phyloP scores from a whole-genome alignment of 2,329 filamentous ascomycete species.

The Bipolaris victoriae region DNA sequence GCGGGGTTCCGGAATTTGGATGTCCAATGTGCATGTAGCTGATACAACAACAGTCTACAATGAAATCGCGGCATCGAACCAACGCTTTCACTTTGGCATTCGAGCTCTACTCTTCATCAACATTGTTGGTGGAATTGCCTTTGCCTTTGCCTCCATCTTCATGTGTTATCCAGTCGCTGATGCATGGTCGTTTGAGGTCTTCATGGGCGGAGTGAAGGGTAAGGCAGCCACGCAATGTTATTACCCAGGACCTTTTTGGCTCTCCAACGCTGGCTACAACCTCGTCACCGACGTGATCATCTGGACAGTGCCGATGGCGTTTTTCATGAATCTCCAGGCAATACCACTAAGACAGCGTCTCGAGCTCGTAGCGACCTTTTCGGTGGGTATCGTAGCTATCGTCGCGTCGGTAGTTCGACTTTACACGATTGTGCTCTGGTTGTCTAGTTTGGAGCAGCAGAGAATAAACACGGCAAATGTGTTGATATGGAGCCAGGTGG shows the following conservation, averaged over 20 bases:
- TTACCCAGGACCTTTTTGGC: slow-evolving; percentile 36
- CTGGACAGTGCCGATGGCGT: slow-evolving; percentile 52
- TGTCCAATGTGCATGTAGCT: background rate
- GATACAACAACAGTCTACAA: slow-evolving; percentile 32
- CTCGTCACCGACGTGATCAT: slow-evolving; percentile 52
- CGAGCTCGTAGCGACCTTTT: slow-evolving; percentile 52
- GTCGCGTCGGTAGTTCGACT: slow-evolving; percentile 40
- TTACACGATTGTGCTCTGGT: slow-evolving; percentile 36
- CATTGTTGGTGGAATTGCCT: slow-evolving; percentile 29
- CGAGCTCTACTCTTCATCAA: slow-evolving; percentile 31
- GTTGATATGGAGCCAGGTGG: slow-evolving; percentile 42
- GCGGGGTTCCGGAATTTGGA: background rate
- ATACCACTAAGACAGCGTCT: slow-evolving; percentile 57
- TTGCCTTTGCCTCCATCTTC: slow-evolving; percentile 37
- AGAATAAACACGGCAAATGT: slow-evolving; percentile 27
- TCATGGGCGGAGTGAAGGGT: slow-evolving; percentile 23
- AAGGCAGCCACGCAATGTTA: slow-evolving; percentile 30
- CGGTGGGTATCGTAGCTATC: slow-evolving; percentile 41
- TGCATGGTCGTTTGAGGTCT: slow-evolving; percentile 34
- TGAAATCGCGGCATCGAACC: slow-evolving; percentile 37
- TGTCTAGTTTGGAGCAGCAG: slow-evolving; percentile 23
- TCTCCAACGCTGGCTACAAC: slow-evolving; percentile 50
- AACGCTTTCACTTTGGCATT: slow-evolving; percentile 33
- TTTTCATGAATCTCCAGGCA: slow-evolving; percentile 52
- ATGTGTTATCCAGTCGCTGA: slow-evolving; percentile 37